phyloP scores from a whole-genome alignment of 2,329 filamentous ascomycete genomes.

The Coccinonectria pachysandricola region DNA sequence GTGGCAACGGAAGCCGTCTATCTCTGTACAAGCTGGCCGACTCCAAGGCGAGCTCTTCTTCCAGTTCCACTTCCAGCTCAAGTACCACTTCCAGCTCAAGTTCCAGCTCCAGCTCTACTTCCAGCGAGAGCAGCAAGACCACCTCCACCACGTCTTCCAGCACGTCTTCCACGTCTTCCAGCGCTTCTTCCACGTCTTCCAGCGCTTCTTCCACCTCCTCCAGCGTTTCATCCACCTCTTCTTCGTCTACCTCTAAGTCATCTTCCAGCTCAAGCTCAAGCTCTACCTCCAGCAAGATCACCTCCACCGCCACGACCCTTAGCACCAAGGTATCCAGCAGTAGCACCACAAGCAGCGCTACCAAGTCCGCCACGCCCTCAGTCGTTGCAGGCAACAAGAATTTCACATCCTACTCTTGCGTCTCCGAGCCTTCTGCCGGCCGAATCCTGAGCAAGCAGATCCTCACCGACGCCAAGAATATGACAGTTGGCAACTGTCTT shows the following conservation, averaged over 20 bases:
- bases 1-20: slow-evolving; percentile 24
- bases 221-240: no score
- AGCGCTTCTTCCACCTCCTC: no score
- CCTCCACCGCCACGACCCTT: no score
- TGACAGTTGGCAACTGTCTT: slow-evolving; percentile 25
- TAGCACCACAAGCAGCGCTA: slow-evolving; percentile 7
- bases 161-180: no score
- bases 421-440: slow-evolving; percentile 23
- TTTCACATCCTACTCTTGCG: slow-evolving; percentile 28
- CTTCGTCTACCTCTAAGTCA: no score
- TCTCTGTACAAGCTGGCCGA: slow-evolving; percentile 21
- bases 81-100: slow-evolving; percentile 2
- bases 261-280: no score
- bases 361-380: slow-evolving; percentile 11
- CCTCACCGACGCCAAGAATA: slow-evolving; percentile 19
- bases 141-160: no score
- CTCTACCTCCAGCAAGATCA: no score
- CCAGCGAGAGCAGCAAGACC: slow-evolving; percentile 1
- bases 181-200: no score
- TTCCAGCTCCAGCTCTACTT: slow-evolving; percentile 2
- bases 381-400: slow-evolving; percentile 25
- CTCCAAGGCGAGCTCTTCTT: slow-evolving; percentile 3
- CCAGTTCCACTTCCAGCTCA: slow-evolving; percentile 1
- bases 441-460: slow-evolving; percentile 22
- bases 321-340: no score